Base-by-base conservation (phyloP, 345 rosid genomes). In the Aquilaria malaccensis region DNA sequence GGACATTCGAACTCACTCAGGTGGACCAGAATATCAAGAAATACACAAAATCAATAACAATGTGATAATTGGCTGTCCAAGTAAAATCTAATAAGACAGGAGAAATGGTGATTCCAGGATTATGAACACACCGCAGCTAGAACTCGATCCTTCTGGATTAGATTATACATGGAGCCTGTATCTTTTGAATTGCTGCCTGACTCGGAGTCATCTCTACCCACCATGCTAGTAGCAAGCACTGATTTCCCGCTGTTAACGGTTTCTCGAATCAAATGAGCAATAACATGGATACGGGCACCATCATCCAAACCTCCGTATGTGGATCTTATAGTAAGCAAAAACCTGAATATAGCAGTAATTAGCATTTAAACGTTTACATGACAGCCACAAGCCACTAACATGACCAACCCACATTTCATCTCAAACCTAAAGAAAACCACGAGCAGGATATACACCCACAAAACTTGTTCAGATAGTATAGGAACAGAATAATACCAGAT, bases 251-350 rank as follows among this genome's bases (percentile, higher is more conserved):
- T 83, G 64, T 65, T 83, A 61, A 92, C 86, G 37, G 93, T 87
- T 78, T 92, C 97, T 61, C 95, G 91, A 67, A 92, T 87, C 77
- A 92, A 75, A 63, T 87, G 96, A 0, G 97, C 83, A 61, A 92
- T 79, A 33, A 92, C 87, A 85, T 92, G 98, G 69, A 85, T 83
- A 62, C 98, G 87, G 72, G 93, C 86, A 66, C 98, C 98, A 54
- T 85, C 94, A 68, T 92, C 93, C 61, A 87, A 72, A 69, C 64
- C 72, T 68, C 91, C 93, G 74, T 80, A 92, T 68, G 82, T 85
- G 58, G 91, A 83, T 77, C 93, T 83, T 55, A 92, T 76, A 50
- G 80, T 74, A 70, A 92, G 93, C 77, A 92, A 81, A 70, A 81
- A 81, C 94, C 94, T 87, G 83, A 59, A 6, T 22, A 83, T 47